Conservation (phyloP, 1,284 basidiomycete species). For the Dichomitus squalens region DNA sequence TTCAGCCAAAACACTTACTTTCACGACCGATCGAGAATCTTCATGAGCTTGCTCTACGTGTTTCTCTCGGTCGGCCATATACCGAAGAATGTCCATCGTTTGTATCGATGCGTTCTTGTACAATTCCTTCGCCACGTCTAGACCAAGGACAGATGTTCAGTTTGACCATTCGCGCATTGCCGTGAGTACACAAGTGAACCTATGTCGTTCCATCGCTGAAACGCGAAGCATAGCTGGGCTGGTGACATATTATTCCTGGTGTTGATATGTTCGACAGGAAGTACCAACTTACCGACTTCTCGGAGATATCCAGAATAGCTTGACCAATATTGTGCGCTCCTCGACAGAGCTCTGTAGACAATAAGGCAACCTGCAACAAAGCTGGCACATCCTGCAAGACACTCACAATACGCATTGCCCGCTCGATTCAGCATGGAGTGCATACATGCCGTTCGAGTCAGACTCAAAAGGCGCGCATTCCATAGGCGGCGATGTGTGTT, state of each 20-base stretch:
- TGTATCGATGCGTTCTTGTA: constrained; percentile 68
- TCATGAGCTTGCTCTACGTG: constrained; percentile 30
- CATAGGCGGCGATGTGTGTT: constrained; percentile 62
- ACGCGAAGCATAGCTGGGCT: constrained; percentile 77
- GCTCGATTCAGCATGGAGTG: constrained; percentile 3
- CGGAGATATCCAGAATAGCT: constrained; percentile 81
- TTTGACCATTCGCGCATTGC: too few relatives aligned
- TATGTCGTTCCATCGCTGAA: constrained; percentile 70
- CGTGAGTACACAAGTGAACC: constrained; percentile 39
- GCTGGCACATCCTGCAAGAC: background rate
- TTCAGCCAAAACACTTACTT: too few relatives aligned
- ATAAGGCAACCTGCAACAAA: background rate
- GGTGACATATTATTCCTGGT: background rate
- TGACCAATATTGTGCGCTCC: constrained; percentile 81
- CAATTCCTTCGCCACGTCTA: constrained; percentile 68
- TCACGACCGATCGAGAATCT: constrained; percentile 30
- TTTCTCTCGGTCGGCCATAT: constrained; percentile 49
- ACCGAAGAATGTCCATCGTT: constrained; percentile 52
- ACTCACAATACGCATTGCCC: constrained; percentile 33
- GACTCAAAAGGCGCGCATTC: constrained; percentile 55
- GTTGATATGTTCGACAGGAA: constrained; percentile 5
- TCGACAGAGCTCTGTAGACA: constrained; percentile 60
- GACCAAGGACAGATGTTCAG: background rate
- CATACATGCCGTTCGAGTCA: background rate
- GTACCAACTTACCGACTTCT: constrained; percentile 60